These are phyloP conservation scores for Globisporangium abappressorium DNA, from an alignment of 352 stramenopile species.

Conservation along the genomic window DNA sequence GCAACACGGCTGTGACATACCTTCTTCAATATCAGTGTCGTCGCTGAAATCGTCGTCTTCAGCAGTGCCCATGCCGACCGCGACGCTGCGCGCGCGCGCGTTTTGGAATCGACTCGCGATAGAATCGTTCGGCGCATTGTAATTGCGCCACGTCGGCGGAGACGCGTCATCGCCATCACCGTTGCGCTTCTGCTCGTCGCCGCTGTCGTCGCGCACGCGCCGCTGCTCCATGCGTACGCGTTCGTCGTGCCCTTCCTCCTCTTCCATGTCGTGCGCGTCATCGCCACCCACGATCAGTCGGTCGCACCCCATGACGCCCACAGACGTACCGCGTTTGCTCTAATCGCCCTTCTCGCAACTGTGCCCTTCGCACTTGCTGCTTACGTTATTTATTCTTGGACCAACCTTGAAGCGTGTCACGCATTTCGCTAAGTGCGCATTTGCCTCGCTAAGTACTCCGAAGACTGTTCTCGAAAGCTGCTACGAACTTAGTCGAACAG, in stretches of 20 bases:
- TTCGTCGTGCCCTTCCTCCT: constrained; percentile 4
- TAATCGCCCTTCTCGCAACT: neutral
- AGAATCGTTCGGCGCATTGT: constrained; percentile 4
- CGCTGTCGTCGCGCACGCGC: neutral
- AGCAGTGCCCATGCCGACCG: neutral
- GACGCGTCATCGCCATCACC: constrained; percentile 3
- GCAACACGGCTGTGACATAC: constrained; percentile 17
- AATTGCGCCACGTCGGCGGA: constrained; percentile 7
- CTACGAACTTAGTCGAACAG: neutral
- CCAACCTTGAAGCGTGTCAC: neutral
- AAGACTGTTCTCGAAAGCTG: neutral
- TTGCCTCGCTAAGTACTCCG: neutral
- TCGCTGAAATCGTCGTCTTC: constrained; percentile 29
- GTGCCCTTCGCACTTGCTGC: neutral
- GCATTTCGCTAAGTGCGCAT: neutral
- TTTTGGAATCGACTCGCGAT: neutral
- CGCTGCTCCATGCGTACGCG: constrained; percentile 5
- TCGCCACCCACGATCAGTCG: constrained; percentile 33
- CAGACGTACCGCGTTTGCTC: neutral
- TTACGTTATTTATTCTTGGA: constrained; percentile 1
- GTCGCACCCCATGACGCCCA: constrained; percentile 54
- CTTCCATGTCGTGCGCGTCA: constrained; percentile 3
- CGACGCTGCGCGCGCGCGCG: neutral
- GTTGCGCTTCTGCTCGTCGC: constrained; percentile 16
- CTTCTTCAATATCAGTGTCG: constrained; percentile 80